Conservation (phyloP, 495 filamentous ascomycete genomes). For the Venustampulla echinocandica region DNA sequence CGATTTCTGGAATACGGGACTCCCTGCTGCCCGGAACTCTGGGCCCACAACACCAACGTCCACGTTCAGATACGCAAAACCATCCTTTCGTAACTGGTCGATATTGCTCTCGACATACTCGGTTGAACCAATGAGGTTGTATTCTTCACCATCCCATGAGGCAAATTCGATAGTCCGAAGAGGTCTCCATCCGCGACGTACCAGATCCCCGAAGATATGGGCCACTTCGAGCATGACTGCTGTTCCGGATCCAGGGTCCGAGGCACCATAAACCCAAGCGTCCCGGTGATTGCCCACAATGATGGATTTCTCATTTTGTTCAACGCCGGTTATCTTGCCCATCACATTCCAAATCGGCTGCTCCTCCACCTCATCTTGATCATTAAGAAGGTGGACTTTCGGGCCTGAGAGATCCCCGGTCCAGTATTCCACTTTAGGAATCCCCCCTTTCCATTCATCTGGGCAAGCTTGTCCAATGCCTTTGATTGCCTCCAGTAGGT, state of each 20-base stretch:
- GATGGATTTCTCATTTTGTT: slow-evolving; percentile 75
- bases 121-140: slow-evolving; percentile 90
- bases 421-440: slow-evolving; percentile 65
- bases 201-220: slow-evolving; percentile 70
- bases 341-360: slow-evolving; percentile 88
- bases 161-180: slow-evolving; percentile 87
- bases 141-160: slow-evolving; percentile 90
- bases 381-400: slow-evolving; percentile 72
- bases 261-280: slow-evolving; percentile 83
- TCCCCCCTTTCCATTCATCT: slow-evolving; percentile 65
- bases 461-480: slow-evolving; percentile 66
- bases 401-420: slow-evolving; percentile 71
- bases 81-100: slow-evolving; percentile 61
- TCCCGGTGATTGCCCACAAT: slow-evolving; percentile 93
- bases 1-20: slow-evolving; percentile 64
- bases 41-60: slow-evolving; percentile 73
- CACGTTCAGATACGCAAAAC: slow-evolving; percentile 85
- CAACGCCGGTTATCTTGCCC: slow-evolving; percentile 70
- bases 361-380: slow-evolving; percentile 73
- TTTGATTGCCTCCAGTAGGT: slow-evolving; percentile 66
- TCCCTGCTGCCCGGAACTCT: slow-evolving; percentile 65
- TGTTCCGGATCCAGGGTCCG: slow-evolving; percentile 79
- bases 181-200: slow-evolving; percentile 75
- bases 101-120: slow-evolving; percentile 92
- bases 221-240: slow-evolving; percentile 85